A percentile compares a stretch with the other conserved stretches of the same genome.
phyloP scores from a whole-genome alignment of 2,329 filamentous ascomycete species.

The Neonectria coccinea region DNA sequence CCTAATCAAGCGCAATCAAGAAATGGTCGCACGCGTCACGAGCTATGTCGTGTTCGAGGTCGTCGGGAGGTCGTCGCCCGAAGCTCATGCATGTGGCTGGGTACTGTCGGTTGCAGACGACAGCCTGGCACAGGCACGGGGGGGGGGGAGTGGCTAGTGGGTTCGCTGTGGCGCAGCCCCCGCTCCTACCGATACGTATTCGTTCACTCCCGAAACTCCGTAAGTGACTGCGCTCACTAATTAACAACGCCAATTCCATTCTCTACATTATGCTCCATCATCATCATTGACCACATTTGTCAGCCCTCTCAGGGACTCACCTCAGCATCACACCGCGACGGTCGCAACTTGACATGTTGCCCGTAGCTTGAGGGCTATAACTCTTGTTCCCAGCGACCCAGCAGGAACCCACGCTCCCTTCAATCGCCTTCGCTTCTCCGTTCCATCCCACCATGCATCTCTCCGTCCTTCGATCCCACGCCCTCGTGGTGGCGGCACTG shows the following conservation, averaged over 20 bases:
- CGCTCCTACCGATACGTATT: no score
- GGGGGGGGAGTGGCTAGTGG: conserved; percentile 13
- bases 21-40: not conserved
- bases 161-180: conserved; percentile 11
- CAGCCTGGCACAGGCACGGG: conserved; percentile 19
- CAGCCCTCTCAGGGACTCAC: conserved; percentile 37
- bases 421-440: conserved; percentile 4
- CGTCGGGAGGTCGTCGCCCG: conserved; percentile 8
- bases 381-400: conserved; percentile 7
- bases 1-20: not conserved
- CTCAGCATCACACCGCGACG: conserved; percentile 25
- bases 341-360: conserved; percentile 33
- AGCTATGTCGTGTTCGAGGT: conserved; percentile 17
- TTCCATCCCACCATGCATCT: conserved; percentile 61
- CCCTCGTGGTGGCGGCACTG: conserved; percentile 61
- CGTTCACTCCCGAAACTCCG: no score
- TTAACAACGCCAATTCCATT: not conserved
- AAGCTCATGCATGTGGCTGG: conserved; percentile 28
- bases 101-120: conserved; percentile 5
- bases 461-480: conserved; percentile 57
- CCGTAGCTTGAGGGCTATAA: conserved; percentile 30
- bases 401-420: conserved; percentile 10
- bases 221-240: not conserved
- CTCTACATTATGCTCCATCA: conserved; percentile 17
- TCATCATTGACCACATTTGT: conserved; percentile 40